These are phyloP conservation scores for Ophiocordyceps camponoti-leonardi DNA, from an alignment of 2,329 filamentous ascomycete species.

Conservation along the genomic window DNA sequence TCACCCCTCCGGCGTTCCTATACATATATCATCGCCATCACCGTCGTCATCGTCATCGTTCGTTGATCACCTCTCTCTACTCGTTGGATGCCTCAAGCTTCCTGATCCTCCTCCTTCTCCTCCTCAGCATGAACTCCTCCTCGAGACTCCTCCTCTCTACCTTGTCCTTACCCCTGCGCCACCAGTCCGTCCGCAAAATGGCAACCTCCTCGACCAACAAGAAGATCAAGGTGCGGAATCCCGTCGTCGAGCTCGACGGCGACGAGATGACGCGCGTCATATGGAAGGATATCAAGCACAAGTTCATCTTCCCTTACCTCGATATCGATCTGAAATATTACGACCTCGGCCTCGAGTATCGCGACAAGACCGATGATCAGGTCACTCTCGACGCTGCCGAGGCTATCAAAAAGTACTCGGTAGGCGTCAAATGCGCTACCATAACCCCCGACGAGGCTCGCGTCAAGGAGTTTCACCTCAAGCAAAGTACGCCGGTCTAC, in stretches of 20 bases:
- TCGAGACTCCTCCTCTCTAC: background rate
- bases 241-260: slow-evolving; percentile 92
- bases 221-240: slow-evolving; percentile 99
- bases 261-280: slow-evolving; percentile 97
- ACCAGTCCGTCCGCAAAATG: slow-evolving; percentile 29
- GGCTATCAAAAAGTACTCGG: slow-evolving; percentile 97
- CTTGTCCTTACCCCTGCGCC: background rate
- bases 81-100: too few relatives aligned
- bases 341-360: slow-evolving; percentile 82
- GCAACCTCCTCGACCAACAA: slow-evolving; percentile 39
- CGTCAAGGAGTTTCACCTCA: slow-evolving; percentile 95
- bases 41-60: too few relatives aligned
- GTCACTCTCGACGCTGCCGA: slow-evolving; percentile 90
- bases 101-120: background rate
- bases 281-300: slow-evolving; percentile 98
- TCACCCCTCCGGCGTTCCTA: too few relatives aligned
- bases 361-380: slow-evolving; percentile 90
- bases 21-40: too few relatives aligned
- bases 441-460: slow-evolving; percentile 96
- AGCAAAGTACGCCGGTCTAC: slow-evolving; percentile 56
- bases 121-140: background rate
- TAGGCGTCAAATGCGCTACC: slow-evolving; percentile 97
- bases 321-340: slow-evolving; percentile 98
- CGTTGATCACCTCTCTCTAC: too few relatives aligned
- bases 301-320: slow-evolving; percentile 91